phyloP scores from a whole-genome alignment of 148 eudicot species.

The Vaccinium darrowii region DNA sequence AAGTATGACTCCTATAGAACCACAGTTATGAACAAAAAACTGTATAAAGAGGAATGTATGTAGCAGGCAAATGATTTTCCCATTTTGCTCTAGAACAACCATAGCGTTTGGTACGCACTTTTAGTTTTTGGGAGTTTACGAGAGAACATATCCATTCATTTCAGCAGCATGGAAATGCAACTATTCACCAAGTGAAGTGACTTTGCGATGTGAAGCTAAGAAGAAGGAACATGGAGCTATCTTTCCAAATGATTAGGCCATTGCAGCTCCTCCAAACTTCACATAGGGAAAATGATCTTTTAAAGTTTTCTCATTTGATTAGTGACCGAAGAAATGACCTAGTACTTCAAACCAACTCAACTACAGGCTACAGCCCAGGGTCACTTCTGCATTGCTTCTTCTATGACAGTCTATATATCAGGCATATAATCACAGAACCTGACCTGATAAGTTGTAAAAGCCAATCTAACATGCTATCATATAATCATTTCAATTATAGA shows the following conservation, averaged over 20 bases:
- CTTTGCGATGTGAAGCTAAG: not conserved
- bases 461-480: not conserved
- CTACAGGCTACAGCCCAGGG: not conserved
- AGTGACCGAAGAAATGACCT: not conserved
- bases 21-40: not conserved
- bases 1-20: not conserved
- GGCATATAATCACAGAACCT: not conserved
- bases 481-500: conserved; percentile 1
- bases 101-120: not conserved
- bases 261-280: not conserved
- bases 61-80: not conserved
- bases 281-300: not conserved
- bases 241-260: not conserved
- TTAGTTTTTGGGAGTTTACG: not conserved
- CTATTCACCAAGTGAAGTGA: conserved; percentile 6
- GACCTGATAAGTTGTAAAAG: conserved; percentile 9
- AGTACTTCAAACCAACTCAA: not conserved
- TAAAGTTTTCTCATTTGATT: not conserved
- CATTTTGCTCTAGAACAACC: not conserved
- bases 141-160: not conserved
- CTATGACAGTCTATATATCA: not conserved
- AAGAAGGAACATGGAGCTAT: not conserved
- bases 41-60: not conserved
- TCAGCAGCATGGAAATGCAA: not conserved
- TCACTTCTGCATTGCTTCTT: not conserved